Evolutionary conservation across 495 filamentous ascomycete genomes (phyloP).

Genomic region (Neurospora sp.): DNA sequence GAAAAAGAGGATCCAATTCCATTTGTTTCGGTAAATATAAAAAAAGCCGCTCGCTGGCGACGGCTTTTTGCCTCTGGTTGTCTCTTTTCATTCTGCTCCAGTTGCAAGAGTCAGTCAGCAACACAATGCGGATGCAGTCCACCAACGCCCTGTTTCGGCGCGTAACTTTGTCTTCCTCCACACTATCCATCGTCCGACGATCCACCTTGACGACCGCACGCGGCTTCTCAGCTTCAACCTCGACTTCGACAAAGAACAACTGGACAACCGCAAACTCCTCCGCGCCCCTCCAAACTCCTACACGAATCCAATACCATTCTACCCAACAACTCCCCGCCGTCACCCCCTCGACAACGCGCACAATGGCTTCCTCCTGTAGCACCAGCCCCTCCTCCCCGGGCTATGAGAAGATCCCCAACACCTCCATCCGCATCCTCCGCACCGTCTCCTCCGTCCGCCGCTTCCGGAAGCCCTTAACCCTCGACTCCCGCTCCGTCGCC

Average conservation of each 20-base stretch:
- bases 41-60: slow-evolving; percentile 4
- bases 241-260: no score
- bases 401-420: slow-evolving; percentile 37
- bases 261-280: neutral
- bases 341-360: slow-evolving; percentile 11
- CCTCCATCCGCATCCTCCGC: slow-evolving; percentile 64
- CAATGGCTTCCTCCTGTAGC: slow-evolving; percentile 19
- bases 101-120: neutral
- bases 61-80: slow-evolving; percentile 1
- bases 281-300: neutral
- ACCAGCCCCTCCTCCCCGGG: neutral
- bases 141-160: slow-evolving; percentile 20
- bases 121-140: slow-evolving; percentile 8
- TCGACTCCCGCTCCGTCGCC: slow-evolving; percentile 62
- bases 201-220: slow-evolving; percentile 17
- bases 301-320: neutral
- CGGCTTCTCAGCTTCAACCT: slow-evolving; percentile 13
- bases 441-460: slow-evolving; percentile 60
- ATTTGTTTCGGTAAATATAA: slow-evolving; percentile 9
- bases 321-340: neutral
- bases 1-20: slow-evolving; percentile 3
- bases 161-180: neutral
- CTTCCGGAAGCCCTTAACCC: slow-evolving; percentile 57
- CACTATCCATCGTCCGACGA: neutral
- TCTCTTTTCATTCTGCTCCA: neutral